Base-by-base conservation (phyloP, 139 green algal genomes). In the Raphidocelis subcapitata region DNA sequence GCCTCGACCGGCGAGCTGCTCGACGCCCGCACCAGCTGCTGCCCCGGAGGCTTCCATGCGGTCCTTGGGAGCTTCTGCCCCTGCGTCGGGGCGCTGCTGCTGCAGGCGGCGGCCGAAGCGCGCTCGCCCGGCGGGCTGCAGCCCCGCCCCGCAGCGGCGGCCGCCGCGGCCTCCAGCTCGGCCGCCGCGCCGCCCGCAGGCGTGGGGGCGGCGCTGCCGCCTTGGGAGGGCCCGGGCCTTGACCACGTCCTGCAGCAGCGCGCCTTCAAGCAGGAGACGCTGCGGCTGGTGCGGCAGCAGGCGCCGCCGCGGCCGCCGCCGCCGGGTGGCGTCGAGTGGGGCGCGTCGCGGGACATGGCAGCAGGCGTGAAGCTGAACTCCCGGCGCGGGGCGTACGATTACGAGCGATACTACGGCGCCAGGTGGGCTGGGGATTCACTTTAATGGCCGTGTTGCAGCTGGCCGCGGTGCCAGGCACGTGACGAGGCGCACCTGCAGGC, bases 21-120 rank as follows among this genome's bases (percentile, higher is more conserved):
- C 31, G 70, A 77, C 41, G 61, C 61, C 8, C 20, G 32, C 60
- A 54, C 32, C 70, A 70, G 60, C 70, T 77, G 70, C 70, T 77
- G 70, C 55, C 49, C 61, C 21, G 70, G 70, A 3, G 70, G 70
- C 24, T 70, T 65, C 12, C 60, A 77, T 16, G 3, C 61, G 29
- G 70, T 77, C 29, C 70, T 77, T 41, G 70, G 61, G 29, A 77
- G 62, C 61, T 77, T 77, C 47, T 77, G 70, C 57, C 70, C 70
- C 2, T 77, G 61, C 47, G 31, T 31, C 14, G 63, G 44, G 52
- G 70, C 70, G 18, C 32, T 70, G 32, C 70, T 77, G 32, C 61
- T 77, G n/a, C 18, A 3, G 5, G 62, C 61, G 21, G 61, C 61
- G 15, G 56, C 68, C 44, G 29, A 26, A 37, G 29, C 37, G 16